Evolutionary conservation across 768 basidiomycete species (phyloP).

Genomic region (Tricholoma sp.): DNA sequence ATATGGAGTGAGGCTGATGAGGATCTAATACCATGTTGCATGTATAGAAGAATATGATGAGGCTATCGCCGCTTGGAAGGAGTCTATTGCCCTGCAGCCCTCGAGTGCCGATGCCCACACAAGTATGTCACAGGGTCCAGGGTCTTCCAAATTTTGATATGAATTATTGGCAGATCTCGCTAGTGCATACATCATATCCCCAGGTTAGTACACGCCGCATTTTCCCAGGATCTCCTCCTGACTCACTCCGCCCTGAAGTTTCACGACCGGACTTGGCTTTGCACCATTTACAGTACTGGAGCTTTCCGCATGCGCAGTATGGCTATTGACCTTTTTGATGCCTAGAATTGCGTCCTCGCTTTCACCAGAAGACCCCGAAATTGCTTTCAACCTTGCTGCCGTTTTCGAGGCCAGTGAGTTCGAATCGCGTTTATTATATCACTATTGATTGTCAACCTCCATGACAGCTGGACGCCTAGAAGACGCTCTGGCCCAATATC

Average conservation of each 20-base stretch:
- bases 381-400: constrained; percentile 87
- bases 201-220: constrained; percentile 25
- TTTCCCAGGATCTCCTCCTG: constrained; percentile 7
- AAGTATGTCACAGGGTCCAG: constrained; percentile 43
- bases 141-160: constrained; percentile 14
- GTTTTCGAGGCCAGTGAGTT: constrained; percentile 83
- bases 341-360: constrained; percentile 75
- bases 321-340: constrained; percentile 26
- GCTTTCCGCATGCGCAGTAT: constrained; percentile 22
- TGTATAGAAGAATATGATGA: constrained; percentile 77
- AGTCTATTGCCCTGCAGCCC: constrained; percentile 76
- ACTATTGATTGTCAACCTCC: constrained; percentile 21
- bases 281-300: constrained; percentile 70
- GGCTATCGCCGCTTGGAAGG: constrained; percentile 83
- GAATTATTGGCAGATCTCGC: constrained; percentile 58
- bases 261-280: constrained; percentile 82
- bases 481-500: constrained; percentile 78
- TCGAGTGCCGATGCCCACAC: constrained; percentile 84
- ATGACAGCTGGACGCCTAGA: constrained; percentile 68
- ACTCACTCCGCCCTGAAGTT: constrained; percentile 30
- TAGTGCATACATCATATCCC: constrained; percentile 83
- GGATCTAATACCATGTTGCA: constrained; percentile 7
- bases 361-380: constrained; percentile 85
- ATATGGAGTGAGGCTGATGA: background rate
- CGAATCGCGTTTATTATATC: constrained; percentile 12